Conservation (phyloP, 2,329 filamentous ascomycete species). For the Whalleya microplaca region DNA sequence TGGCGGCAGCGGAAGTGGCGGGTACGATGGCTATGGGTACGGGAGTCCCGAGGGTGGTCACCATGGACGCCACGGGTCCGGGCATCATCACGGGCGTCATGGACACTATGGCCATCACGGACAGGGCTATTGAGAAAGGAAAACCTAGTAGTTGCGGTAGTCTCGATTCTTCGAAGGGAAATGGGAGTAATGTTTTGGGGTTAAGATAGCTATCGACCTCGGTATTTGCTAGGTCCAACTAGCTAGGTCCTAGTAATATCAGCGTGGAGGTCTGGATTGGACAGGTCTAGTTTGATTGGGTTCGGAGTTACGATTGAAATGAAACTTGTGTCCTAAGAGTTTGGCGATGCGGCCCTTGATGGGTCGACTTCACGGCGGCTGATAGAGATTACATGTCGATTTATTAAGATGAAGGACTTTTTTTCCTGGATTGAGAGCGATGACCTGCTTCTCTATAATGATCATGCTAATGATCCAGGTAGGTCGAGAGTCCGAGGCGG, state of each 20-base stretch:
- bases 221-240: not conserved
- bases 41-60: not conserved
- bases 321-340: not conserved
- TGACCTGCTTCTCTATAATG: too few species aligned
- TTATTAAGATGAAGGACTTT: too few species aligned
- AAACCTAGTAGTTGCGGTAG: not conserved
- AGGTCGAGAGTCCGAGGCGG: too few species aligned
- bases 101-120: slow-evolving; percentile 24
- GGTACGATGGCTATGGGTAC: slow-evolving; percentile 13
- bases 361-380: not conserved
- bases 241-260: not conserved
- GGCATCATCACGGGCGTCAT: slow-evolving; percentile 21
- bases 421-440: too few species aligned
- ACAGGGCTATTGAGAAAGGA: slow-evolving; percentile 9
- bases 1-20: not conserved
- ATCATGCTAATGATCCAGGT: too few species aligned
- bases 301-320: not conserved
- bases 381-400: not conserved
- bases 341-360: not conserved
- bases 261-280: not conserved
- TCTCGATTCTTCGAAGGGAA: not conserved
- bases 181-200: not conserved
- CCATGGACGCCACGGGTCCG: slow-evolving; percentile 6
- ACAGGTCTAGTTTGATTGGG: not conserved
- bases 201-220: not conserved